phyloP scores from a whole-genome alignment of 2,329 filamentous ascomycete genomes.

The Colletotrichum siamense region DNA sequence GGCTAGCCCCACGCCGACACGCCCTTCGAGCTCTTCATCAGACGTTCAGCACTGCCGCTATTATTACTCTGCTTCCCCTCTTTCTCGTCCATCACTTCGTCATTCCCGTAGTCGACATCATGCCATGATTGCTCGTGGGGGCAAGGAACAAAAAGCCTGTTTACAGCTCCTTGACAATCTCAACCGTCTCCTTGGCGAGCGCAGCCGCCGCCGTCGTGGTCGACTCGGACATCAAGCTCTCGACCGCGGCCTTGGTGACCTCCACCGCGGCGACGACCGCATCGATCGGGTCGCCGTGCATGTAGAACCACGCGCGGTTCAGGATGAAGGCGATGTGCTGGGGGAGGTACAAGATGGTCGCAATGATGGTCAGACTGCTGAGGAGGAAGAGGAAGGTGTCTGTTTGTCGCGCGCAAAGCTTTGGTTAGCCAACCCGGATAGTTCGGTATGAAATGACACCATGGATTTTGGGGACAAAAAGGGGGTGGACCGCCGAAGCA shows the following conservation, averaged over 20 bases:
- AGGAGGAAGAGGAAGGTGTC: slow-evolving; percentile 93
- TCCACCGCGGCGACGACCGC: slow-evolving; percentile 57
- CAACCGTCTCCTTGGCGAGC: slow-evolving; percentile 27
- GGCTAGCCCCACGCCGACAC: neutral
- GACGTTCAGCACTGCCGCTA: slow-evolving; percentile 6
- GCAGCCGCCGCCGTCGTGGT: slow-evolving; percentile 9
- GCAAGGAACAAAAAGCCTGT: neutral
- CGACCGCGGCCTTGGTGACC: slow-evolving; percentile 46
- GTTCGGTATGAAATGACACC: neutral
- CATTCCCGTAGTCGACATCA: neutral
- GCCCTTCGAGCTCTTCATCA: slow-evolving; percentile 22
- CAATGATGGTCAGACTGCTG: slow-evolving; percentile 83
- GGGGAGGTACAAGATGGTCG: slow-evolving; percentile 89
- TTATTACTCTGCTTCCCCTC: neutral
- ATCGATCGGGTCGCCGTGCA: slow-evolving; percentile 76
- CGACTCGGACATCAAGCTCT: slow-evolving; percentile 27
- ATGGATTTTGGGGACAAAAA: neutral
- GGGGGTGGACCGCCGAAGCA: neutral
- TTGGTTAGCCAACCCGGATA: neutral
- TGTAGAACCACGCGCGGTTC: slow-evolving; percentile 92
- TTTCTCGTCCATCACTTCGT: neutral
- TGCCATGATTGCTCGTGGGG: neutral
- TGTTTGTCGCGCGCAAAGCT: slow-evolving; percentile 39
- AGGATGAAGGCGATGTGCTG: slow-evolving; percentile 86
- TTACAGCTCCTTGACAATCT: slow-evolving; percentile 43